phyloP scores from a whole-genome alignment of 257 asterid genomes.

The Solanum okadae region DNA sequence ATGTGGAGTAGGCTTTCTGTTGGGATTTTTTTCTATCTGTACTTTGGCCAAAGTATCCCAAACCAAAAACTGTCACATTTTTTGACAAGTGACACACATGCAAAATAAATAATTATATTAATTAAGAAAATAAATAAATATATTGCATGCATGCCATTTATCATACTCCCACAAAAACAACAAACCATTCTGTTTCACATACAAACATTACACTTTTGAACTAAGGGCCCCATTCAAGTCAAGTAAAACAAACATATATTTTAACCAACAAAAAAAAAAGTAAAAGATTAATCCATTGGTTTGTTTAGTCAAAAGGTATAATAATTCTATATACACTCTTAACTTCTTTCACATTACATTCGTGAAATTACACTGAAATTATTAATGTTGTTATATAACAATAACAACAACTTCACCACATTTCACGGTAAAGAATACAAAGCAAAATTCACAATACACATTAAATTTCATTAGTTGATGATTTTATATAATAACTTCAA shows the following conservation, averaged over 20 bases:
- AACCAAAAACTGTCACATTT: neutral
- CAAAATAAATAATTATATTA: neutral
- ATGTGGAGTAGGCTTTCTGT: neutral
- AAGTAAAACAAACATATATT: neutral
- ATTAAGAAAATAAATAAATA: neutral
- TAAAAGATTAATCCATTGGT: neutral
- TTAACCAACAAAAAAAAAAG: neutral
- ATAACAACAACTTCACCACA: neutral
- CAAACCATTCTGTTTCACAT: neutral
- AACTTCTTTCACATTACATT: neutral
- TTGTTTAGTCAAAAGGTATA: neutral
- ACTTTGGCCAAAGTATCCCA: neutral
- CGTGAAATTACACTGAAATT: too few relatives aligned
- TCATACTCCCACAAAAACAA: neutral
- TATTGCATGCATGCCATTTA: neutral
- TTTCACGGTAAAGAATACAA: neutral
- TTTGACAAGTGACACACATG: neutral
- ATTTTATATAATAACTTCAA: neutral
- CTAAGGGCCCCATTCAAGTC: neutral
- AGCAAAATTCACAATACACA: neutral
- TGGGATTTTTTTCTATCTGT: neutral
- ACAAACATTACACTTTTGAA: neutral
- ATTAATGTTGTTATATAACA: neutral
- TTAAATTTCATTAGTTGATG: neutral
- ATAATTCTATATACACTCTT: neutral